Evolutionary conservation across 164 flowering plant genomes (phyloP), one percentile per base, ranked within the genome.

Genomic region (Amborella trichopoda): DNA sequence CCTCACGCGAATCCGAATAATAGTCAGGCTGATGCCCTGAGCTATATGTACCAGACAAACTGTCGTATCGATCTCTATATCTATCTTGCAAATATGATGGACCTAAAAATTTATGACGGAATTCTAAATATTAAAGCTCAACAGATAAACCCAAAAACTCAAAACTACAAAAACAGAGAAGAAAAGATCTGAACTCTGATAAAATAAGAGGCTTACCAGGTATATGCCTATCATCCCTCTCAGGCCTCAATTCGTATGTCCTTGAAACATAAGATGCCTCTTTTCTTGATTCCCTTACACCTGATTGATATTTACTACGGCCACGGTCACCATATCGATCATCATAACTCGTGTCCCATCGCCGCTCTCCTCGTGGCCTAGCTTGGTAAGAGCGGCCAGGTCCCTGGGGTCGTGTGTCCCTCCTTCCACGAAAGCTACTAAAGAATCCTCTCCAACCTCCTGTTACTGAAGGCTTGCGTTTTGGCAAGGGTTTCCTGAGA

Each of bases 361-460:
- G 53, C 34, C 24, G 21, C 4, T 14, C 28, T 48, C 53, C 48
- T 25, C 46, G 50, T 40, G 53, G 26, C 40, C 61, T 51, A 18
- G 21, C 26, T 11, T 52, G 24, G 54, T 52, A 57, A 19, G 49
- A 48, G 34, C 39, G 40, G 22, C 42, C 57, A 22, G 26, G 16
- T 36, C 53, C 45, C 25, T 34, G 42, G 5, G 43, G 22, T 47
- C 56, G 38, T 16, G 6, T 20, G 23, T 21, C 52, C 38, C 48
- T 46, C 26, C 28, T 26, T 45, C 49, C 56, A 40, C 46, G 33
- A 49, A 16, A n/a, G 4, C 41, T 42, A 36, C 12, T 34, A 25
- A 33, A 46, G 23, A 58, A 42, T 34, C 50, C 58, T 49, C 59
- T 49, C 68, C 64, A 53, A 21, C 68, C 57, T 53, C 57, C 57